Evolutionary conservation across 2,329 filamentous ascomycete genomes (phyloP), one percentile per base, ranked within the genome.

Genomic region (Aspergillus thermomutatus): DNA sequence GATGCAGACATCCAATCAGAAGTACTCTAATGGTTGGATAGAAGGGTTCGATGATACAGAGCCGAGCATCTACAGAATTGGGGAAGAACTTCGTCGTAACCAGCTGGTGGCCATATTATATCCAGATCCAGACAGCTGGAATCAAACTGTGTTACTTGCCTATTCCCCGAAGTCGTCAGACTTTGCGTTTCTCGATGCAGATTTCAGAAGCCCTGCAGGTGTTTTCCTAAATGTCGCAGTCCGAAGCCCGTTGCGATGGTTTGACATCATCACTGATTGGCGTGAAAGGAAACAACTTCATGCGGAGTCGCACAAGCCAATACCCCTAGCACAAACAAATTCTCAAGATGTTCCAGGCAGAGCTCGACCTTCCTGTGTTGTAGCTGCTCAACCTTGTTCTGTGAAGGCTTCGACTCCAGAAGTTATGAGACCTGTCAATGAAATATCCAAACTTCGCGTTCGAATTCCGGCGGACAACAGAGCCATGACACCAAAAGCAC

Each of bases 41-140:
- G 63, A 72, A 54, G 69, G 70, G 0, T 77, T 66, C 55, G 46
- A 64, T 17, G 69, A 76, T 47, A 73, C 68, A 3, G 63, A 69
- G 31, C 26, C 58, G 9, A 52, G 52, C 2, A 45, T 77, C 10
- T 65, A 64, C 41, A 54, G 54, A 3, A 60, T 74, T 50, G 66
- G 67, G 11, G 55, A 70, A 19, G 56, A 63, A 17, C 64, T 77
- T 19, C 58, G 58, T 3, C 57, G 58, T 19, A 56, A 64, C 19
- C 57, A 68, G 19, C 57, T 67, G 10, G 60, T 71, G 41, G 74
- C 70, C 9, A 67, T 75, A 52, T 71, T 62, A 50, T 63, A 65
- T 41, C 64, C 67, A 27, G 51, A 54, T 4, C 25, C 67, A 27
- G 50, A 55, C 3, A 26, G 48, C 2, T 8, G 43, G 3, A 26